A percentile compares a stretch with the other conserved stretches of the same genome.
Evolutionary conservation across 257 asterid genomes (phyloP).

Genomic region (Solanum commersonii): DNA sequence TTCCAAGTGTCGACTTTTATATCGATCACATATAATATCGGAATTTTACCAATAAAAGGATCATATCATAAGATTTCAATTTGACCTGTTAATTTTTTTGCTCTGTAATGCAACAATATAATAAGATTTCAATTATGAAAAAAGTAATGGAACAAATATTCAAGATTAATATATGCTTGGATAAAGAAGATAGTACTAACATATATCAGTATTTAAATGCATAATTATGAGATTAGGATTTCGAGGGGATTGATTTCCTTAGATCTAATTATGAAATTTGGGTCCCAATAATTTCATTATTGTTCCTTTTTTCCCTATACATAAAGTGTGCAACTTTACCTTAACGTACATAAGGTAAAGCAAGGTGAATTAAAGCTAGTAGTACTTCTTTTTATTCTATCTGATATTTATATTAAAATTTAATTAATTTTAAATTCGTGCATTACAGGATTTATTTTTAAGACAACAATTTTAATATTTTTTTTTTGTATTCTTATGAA

Average conservation of each 20-base stretch:
- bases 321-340: slow-evolving; percentile 28
- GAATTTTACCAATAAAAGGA: background rate
- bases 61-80: background rate
- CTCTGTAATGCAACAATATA: background rate
- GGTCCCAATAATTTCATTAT: background rate
- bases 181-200: background rate
- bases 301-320: background rate
- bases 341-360: slow-evolving; percentile 11
- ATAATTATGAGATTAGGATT: slow-evolving; percentile 1
- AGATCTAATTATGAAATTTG: background rate
- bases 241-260: background rate
- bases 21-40: background rate
- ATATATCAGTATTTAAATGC: background rate
- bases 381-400: background rate
- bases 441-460: rapidly evolving
- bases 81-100: background rate
- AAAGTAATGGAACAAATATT: background rate
- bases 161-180: background rate
- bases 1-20: background rate
- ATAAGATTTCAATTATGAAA: background rate
- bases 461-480: rapidly evolving
- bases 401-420: background rate
- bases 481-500: background rate
- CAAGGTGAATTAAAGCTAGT: background rate
- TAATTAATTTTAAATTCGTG: background rate